Evolutionary conservation across 805 yeast genomes (phyloP).

Genomic region (Ascoidea tarda): DNA sequence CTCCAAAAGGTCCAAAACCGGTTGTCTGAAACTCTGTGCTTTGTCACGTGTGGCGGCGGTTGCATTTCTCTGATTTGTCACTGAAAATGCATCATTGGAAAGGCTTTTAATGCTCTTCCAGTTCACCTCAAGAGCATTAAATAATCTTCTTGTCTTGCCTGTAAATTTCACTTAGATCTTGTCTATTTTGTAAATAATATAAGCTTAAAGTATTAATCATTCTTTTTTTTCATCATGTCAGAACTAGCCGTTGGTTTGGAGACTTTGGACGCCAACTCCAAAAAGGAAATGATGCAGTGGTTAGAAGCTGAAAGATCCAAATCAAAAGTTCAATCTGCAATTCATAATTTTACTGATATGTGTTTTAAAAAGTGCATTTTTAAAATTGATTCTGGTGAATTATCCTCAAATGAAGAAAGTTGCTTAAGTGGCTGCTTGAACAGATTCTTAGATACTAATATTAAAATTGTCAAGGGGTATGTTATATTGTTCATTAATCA

Average conservation of each 20-base stretch:
- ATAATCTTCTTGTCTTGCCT: too few species aligned
- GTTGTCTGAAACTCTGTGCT: too few species aligned
- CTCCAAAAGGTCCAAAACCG: too few species aligned
- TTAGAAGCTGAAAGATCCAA: constrained; percentile 75
- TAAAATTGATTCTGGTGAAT: constrained; percentile 21
- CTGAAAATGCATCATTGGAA: too few species aligned
- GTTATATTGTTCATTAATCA: neutral
- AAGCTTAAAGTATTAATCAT: too few species aligned
- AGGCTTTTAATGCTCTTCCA: too few species aligned
- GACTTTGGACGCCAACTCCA: constrained; percentile 49
- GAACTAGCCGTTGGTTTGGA: constrained; percentile 19
- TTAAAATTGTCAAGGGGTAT: constrained; percentile 50
- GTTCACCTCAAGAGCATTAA: too few species aligned
- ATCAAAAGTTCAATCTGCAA: constrained; percentile 75
- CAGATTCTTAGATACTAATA: constrained; percentile 77
- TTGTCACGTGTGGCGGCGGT: too few species aligned
- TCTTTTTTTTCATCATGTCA: too few species aligned
- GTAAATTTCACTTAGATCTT: too few species aligned
- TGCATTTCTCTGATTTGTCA: too few species aligned
- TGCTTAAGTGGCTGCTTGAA: constrained; percentile 76
- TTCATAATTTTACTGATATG: constrained; percentile 78
- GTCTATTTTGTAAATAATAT: too few species aligned
- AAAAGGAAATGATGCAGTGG: constrained; percentile 61
- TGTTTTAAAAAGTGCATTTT: constrained; percentile 81
- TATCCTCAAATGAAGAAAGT: constrained; percentile 41